Base-by-base conservation (phyloP, 1,284 basidiomycete species). In the Malassezia cuniculi region DNA sequence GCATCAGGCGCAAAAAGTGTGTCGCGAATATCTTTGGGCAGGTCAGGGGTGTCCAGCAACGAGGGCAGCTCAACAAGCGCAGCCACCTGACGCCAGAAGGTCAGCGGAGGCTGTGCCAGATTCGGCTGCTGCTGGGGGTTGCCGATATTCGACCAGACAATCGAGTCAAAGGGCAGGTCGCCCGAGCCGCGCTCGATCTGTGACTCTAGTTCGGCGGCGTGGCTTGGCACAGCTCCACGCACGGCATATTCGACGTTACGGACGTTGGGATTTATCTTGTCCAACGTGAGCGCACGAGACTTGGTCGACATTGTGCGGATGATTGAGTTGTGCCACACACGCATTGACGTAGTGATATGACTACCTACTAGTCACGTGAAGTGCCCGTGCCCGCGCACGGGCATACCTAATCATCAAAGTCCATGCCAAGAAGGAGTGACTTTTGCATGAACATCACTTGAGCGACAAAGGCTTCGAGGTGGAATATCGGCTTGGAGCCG, bases 131-230 rank as follows among this genome's bases (percentile, higher is more conserved):
- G 90, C 71, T 97, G 90, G 0, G 90, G 90, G 68, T 97, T 97
- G 7, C 90, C 90, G 45, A 97, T 97, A 71, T 97, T 97, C 52
- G 86, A 85, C 17, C 79, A 84, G 66, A 95, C 86, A 68, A 97
- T 76, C 55, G 79, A 78, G 63, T 79, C 76, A 68, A 95, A 97
- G 16, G 86, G 85, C 14, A 95, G 75, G 15, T 59, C 35, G 8
- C 58, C 44, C 6, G 62, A 48, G 16, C 72, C 71, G 44, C 77
- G 71, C 7, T 52, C 54, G 24, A 66, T 37, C 31, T 52, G 40
- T 7, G 47, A 32, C 25, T 59, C 59, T 59, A 84, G 80, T 50
- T 79, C 73, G 70, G 94, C 87, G 3, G 90, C 87, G 66, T 84
- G 72, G 87, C 49, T 83, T 11, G 90, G 87, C 52, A 97, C 79